A percentile compares a stretch with the other conserved stretches of the same genome.
Evolutionary conservation across 495 filamentous ascomycete species (phyloP).

Genomic region (Antarctomyces pellizariae): DNA sequence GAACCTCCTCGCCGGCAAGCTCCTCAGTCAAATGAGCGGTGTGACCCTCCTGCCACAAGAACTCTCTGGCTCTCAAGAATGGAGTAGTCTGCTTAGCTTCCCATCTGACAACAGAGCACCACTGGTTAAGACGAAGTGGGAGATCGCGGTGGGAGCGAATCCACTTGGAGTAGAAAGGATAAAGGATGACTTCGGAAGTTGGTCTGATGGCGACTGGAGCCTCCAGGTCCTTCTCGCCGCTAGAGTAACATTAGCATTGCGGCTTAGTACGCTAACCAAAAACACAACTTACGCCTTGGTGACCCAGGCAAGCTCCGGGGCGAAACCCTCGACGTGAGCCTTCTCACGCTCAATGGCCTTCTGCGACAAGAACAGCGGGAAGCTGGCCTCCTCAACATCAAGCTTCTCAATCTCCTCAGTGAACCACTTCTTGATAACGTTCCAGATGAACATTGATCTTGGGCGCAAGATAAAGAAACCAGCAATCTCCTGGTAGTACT

Average conservation of each 20-base stretch:
- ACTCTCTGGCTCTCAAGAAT: conserved; percentile 80
- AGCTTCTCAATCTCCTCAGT: conserved; percentile 64
- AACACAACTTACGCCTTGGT: conserved; percentile 54
- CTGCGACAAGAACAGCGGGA: conserved; percentile 79
- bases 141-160: conserved; percentile 87
- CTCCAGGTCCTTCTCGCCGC: conserved; percentile 73
- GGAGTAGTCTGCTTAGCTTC: conserved; percentile 96
- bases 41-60: conserved; percentile 97
- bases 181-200: conserved; percentile 83
- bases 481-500: conserved; percentile 71
- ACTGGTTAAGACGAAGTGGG: conserved; percentile 82
- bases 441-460: conserved; percentile 77
- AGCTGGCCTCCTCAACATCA: conserved; percentile 85
- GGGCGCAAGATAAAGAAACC: conserved; percentile 89
- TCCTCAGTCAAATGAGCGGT: conserved; percentile 74
- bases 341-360: conserved; percentile 87
- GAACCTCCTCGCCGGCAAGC: conserved; percentile 57
- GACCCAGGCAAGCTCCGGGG: conserved; percentile 95
- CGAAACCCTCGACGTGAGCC: conserved; percentile 92
- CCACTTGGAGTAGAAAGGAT: conserved; percentile 90
- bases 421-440: conserved; percentile 77
- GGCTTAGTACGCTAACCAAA: not conserved
- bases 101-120: conserved; percentile 96
- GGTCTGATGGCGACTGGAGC: conserved; percentile 90
- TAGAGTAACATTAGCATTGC: conserved; percentile 14